Percentiles rank a stretch among this genome's conserved stretches.
phyloP scores from a whole-genome alignment of 306 rosid genomes.

The Dryas alaskensis region DNA sequence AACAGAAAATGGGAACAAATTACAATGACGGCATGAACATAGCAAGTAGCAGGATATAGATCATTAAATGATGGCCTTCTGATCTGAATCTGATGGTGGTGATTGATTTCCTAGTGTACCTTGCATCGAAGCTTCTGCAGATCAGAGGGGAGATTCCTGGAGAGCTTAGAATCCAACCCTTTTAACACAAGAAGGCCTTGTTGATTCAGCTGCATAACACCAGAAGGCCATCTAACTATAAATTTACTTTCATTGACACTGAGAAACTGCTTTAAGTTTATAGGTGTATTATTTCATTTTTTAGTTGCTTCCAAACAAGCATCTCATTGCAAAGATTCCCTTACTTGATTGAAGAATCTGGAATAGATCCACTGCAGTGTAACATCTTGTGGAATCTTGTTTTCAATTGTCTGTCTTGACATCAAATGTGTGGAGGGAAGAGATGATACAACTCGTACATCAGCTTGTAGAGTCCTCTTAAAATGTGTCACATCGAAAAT shows the following conservation, averaged over 20 bases:
- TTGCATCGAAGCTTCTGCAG: slow-evolving; percentile 59
- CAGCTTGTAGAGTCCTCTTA: slow-evolving; percentile 48
- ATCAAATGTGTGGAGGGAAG: slow-evolving; percentile 46
- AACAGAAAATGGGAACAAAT: background rate
- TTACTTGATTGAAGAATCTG: slow-evolving; percentile 43
- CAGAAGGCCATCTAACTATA: no score
- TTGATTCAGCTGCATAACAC: slow-evolving; percentile 34
- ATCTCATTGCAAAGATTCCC: background rate
- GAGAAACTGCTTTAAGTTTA: no score
- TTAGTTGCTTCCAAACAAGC: background rate
- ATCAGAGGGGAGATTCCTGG: slow-evolving; percentile 56
- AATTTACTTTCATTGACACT: no score
- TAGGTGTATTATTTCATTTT: no score
- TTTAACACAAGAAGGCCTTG: slow-evolving; percentile 48
- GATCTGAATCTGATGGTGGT: background rate
- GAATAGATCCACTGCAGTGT: slow-evolving; percentile 50
- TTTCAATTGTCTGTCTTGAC: slow-evolving; percentile 33
- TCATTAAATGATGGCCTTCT: no score
- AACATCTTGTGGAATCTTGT: slow-evolving; percentile 44
- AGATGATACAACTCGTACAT: slow-evolving; percentile 45
- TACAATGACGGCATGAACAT: background rate
- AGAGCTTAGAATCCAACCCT: slow-evolving; percentile 60
- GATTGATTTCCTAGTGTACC: slow-evolving; percentile 24
- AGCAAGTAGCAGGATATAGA: background rate
- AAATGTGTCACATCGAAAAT: slow-evolving; percentile 48